A percentile compares a stretch with the other conserved stretches of the same genome.
Evolutionary conservation across 345 rosid genomes (phyloP).

Genomic region (Durio zibethinus): DNA sequence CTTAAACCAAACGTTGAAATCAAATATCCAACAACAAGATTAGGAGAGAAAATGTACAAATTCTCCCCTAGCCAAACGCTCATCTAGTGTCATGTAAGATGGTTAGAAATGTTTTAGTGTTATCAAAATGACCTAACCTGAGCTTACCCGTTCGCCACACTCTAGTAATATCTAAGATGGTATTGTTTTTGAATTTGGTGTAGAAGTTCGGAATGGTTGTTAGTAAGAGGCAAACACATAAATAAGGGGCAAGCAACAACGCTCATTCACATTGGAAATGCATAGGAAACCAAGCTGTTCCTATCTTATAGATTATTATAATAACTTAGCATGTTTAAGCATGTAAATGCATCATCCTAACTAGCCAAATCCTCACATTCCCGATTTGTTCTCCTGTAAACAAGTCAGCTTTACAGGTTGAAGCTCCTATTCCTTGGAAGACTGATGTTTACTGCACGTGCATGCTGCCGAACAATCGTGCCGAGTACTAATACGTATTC

Average conservation of each 20-base stretch:
- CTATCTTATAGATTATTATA: conserved; percentile 18
- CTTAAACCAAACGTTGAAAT: too few species aligned
- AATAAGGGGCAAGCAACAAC: neutral
- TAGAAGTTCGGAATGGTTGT: neutral
- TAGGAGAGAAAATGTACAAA: too few species aligned
- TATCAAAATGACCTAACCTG: too few species aligned
- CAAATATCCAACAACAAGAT: too few species aligned
- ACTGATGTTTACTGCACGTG: neutral
- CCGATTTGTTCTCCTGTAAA: conserved; percentile 19
- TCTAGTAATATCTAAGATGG: neutral
- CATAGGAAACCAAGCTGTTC: conserved; percentile 17
- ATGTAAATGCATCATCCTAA: conserved; percentile 20
- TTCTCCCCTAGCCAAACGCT: too few species aligned
- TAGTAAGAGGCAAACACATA: neutral
- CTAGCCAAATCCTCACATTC: conserved; percentile 9
- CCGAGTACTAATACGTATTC: neutral
- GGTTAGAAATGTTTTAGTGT: too few species aligned
- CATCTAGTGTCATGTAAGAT: too few species aligned
- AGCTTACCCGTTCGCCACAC: too few species aligned
- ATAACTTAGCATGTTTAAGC: conserved; percentile 18
- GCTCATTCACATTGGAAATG: neutral
- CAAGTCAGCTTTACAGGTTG: conserved; percentile 27
- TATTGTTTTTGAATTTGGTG: neutral
- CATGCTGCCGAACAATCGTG: neutral
- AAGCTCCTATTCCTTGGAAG: conserved; percentile 1